Evolutionary conservation across 2,329 filamentous ascomycete species (phyloP).

Genomic region (Venturiaceae sp.): DNA sequence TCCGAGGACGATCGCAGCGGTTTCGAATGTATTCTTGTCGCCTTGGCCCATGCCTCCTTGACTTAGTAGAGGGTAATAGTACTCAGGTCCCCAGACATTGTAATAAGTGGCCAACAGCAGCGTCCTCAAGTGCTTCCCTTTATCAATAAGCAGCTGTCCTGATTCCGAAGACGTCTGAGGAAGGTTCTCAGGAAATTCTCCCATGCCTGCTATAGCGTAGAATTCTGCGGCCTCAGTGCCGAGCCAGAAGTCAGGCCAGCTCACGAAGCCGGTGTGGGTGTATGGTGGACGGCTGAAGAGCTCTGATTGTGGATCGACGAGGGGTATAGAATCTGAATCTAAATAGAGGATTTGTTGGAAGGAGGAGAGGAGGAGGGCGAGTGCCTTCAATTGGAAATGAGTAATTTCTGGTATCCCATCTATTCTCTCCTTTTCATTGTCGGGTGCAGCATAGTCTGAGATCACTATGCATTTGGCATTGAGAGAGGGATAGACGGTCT

Average conservation of each 20-base stretch:
- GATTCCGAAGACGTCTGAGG: constrained; percentile 31
- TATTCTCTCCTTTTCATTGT: neutral
- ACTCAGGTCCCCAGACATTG: constrained; percentile 35
- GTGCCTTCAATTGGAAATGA: constrained; percentile 38
- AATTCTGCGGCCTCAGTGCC: constrained; percentile 28
- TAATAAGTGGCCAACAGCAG: constrained; percentile 40
- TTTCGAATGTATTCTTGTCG: constrained; percentile 42
- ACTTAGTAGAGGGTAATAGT: constrained; percentile 35
- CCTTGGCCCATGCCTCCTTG: constrained; percentile 39
- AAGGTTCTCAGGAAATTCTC: constrained; percentile 18
- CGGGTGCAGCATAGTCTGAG: constrained; percentile 26
- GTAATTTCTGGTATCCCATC: constrained; percentile 20
- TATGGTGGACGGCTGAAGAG: constrained; percentile 34
- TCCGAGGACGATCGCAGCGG: constrained; percentile 30
- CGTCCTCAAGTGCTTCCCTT: constrained; percentile 28
- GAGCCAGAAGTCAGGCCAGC: constrained; percentile 40
- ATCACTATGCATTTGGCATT: constrained; percentile 35
- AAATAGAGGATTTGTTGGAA: constrained; percentile 40
- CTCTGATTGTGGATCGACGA: constrained; percentile 23
- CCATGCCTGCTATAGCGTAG: constrained; percentile 26
- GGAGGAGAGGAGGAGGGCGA: constrained; percentile 39
- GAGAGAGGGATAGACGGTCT: constrained; percentile 30
- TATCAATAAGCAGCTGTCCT: constrained; percentile 36
- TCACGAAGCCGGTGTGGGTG: constrained; percentile 28
- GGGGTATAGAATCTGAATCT: constrained; percentile 37